A percentile compares a stretch with the other conserved stretches of the same genome.
phyloP scores from a whole-genome alignment of 2,329 filamentous ascomycete genomes.

The Parasarocladium wereldwijsianum region DNA sequence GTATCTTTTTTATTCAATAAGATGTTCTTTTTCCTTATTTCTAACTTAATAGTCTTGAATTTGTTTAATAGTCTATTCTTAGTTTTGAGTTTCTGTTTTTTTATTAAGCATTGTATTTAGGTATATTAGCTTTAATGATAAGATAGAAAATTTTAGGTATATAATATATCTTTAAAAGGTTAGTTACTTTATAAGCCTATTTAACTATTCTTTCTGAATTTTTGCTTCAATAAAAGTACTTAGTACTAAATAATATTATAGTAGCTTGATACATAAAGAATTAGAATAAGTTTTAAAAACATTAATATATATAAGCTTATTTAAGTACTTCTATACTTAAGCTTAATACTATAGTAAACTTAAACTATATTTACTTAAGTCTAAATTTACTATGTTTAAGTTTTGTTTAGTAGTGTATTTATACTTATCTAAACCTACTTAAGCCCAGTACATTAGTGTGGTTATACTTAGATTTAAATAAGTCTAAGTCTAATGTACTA shows the following conservation, averaged over 20 bases:
- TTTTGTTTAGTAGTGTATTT: background rate
- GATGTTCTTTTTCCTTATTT: constrained; percentile 5
- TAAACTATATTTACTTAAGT: background rate
- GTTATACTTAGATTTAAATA: too few species aligned
- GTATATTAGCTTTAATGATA: constrained; percentile 6
- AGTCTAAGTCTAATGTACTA: too few species aligned
- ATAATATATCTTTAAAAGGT: constrained; percentile 6
- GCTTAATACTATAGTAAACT: background rate
- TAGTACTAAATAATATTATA: background rate
- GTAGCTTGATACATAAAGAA: too few species aligned
- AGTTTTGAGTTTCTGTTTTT: constrained; percentile 2
- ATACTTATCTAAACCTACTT: background rate
- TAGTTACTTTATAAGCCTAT: constrained; percentile 6
- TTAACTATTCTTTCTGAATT: constrained; percentile 1
- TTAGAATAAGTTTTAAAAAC: too few species aligned
- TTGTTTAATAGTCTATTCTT: constrained; percentile 1
- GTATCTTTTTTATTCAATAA: constrained; percentile 9
- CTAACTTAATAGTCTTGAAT: background rate
- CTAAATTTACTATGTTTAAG: background rate
- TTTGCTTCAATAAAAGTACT: constrained; percentile 1
- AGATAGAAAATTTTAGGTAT: constrained; percentile 9
- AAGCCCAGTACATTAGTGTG: too few species aligned
- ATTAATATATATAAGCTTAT: constrained; percentile 3
- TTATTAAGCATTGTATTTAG: constrained; percentile 4
- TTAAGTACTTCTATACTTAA: background rate